These are phyloP conservation scores for Boletus sp. DNA, from an alignment of 768 basidiomycete species.

Conservation along the genomic window DNA sequence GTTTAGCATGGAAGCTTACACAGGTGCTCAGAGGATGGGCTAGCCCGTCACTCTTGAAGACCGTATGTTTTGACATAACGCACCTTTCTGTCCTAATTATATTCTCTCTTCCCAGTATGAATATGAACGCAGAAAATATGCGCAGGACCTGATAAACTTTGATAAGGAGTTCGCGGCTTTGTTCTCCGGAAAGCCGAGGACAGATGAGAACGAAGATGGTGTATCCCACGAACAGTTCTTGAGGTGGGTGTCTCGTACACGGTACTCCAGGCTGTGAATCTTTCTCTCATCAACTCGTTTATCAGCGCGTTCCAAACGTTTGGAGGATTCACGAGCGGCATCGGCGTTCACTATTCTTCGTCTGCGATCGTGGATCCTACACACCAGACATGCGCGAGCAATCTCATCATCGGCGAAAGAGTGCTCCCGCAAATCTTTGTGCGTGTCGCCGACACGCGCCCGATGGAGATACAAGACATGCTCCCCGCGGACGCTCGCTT, in stretches of 20 bases:
- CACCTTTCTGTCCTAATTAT: background rate
- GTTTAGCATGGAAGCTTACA: constrained; percentile 46
- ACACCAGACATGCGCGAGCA: constrained; percentile 31
- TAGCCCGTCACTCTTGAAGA: constrained; percentile 34
- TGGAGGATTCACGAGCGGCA: constrained; percentile 34
- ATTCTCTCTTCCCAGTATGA: constrained; percentile 48
- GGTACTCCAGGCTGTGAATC: background rate
- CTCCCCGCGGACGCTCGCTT: background rate
- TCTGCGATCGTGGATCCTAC: constrained; percentile 34
- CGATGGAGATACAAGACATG: background rate
- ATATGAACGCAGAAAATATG: constrained; percentile 60
- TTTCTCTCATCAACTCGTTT: background rate
- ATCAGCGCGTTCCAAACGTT: constrained; percentile 34
- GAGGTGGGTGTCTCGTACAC: constrained; percentile 13
- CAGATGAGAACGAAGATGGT: constrained; percentile 35
- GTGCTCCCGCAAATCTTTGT: constrained; percentile 29
- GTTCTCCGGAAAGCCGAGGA: constrained; percentile 41
- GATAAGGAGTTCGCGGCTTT: constrained; percentile 56
- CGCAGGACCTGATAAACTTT: constrained; percentile 66
- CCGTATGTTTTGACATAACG: constrained; percentile 22
- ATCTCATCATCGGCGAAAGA: constrained; percentile 38
- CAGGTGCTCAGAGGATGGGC: constrained; percentile 45
- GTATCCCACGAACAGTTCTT: constrained; percentile 35
- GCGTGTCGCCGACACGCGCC: background rate
- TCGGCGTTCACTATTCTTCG: constrained; percentile 38